A percentile compares a stretch with the other conserved stretches of the same genome.
Evolutionary conservation across 2,329 filamentous ascomycete species (phyloP).

Genomic region (Dactylonectria estremocensis): DNA sequence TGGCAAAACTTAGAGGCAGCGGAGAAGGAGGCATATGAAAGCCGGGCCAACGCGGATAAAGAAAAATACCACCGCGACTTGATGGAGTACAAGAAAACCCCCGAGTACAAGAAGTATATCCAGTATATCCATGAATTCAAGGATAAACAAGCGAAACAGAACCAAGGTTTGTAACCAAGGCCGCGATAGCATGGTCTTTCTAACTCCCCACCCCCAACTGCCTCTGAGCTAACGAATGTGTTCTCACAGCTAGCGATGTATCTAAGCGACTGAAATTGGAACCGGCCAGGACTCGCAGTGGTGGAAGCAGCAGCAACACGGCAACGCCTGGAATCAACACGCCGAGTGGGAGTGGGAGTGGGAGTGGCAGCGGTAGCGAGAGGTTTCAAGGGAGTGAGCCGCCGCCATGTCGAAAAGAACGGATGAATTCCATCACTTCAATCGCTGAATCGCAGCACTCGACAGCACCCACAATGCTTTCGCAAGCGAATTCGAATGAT

Average conservation of each 20-base stretch:
- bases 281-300: slow-evolving; percentile 52
- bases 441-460: slow-evolving; percentile 63
- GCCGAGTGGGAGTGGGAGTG: slow-evolving; percentile 53
- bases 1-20: slow-evolving; percentile 80
- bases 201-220: not conserved
- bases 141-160: slow-evolving; percentile 74
- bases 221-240: slow-evolving; percentile 23
- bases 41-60: slow-evolving; percentile 80
- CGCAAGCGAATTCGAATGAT: slow-evolving; percentile 58
- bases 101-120: slow-evolving; percentile 77
- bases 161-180: slow-evolving; percentile 63
- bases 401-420: slow-evolving; percentile 62
- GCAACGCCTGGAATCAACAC: slow-evolving; percentile 55
- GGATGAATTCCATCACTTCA: slow-evolving; percentile 65
- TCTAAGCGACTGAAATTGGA: slow-evolving; percentile 67
- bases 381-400: slow-evolving; percentile 65
- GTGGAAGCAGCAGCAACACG: slow-evolving; percentile 58
- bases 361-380: slow-evolving; percentile 65
- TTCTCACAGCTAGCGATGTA: slow-evolving; percentile 53
- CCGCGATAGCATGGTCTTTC: slow-evolving; percentile 4
- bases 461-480: slow-evolving; percentile 53
- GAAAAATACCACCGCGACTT: slow-evolving; percentile 83
- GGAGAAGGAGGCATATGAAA: slow-evolving; percentile 82
- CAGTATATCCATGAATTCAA: slow-evolving; percentile 85
- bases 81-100: slow-evolving; percentile 83